Conservation (phyloP, 2,329 filamentous ascomycete genomes). For the Coleophoma cylindrospora region DNA sequence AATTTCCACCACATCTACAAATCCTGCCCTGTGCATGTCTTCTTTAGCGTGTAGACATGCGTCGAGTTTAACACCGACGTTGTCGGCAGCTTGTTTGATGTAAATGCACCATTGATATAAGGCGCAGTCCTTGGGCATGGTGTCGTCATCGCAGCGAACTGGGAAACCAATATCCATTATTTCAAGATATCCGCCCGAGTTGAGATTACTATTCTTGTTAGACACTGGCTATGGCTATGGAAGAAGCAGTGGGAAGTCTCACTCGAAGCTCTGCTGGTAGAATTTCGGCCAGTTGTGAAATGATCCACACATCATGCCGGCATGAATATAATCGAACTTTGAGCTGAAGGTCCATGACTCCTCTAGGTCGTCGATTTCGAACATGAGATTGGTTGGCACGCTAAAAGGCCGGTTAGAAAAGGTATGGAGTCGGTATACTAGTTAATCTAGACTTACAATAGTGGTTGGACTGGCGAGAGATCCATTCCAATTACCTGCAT, state of each 20-base stretch:
- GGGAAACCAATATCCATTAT: constrained; percentile 18
- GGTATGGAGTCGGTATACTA: not conserved
- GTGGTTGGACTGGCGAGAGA: not conserved
- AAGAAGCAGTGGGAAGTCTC: not conserved
- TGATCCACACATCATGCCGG: constrained; percentile 3
- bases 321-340: constrained; percentile 3
- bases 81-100: constrained; percentile 25
- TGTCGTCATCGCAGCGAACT: constrained; percentile 27
- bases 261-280: constrained; percentile 6
- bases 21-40: constrained; percentile 4
- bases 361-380: constrained; percentile 25
- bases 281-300: constrained; percentile 6
- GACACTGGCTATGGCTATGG: not conserved
- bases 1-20: constrained; percentile 26
- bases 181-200: constrained; percentile 24
- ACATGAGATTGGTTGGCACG: constrained; percentile 18
- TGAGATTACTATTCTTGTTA: constrained; percentile 7
- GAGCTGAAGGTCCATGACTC: constrained; percentile 19
- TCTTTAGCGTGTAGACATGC: constrained; percentile 13
- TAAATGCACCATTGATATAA: constrained; percentile 1
- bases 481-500: not conserved
- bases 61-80: constrained; percentile 22
- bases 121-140: not conserved
- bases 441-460: not conserved
- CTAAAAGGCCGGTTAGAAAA: constrained; percentile 28